phyloP scores from a whole-genome alignment of 2,329 filamentous ascomycete species.

The Ophiostoma ulmi region DNA sequence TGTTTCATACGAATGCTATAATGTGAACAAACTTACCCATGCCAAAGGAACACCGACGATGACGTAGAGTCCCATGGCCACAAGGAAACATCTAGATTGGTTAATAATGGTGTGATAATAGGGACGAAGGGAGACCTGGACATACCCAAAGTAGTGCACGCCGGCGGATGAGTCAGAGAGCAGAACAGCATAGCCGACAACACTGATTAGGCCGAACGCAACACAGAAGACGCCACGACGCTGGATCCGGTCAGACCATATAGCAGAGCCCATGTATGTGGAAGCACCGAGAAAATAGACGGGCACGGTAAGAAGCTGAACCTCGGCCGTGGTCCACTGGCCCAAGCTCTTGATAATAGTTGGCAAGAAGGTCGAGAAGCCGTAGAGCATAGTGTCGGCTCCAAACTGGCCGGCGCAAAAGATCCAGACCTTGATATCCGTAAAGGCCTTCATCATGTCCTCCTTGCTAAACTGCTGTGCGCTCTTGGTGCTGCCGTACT shows the following conservation, averaged over 20 bases:
- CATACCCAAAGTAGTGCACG: slow-evolving; percentile 17
- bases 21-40: not conserved
- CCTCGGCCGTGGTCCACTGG: slow-evolving; percentile 25
- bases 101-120: not conserved
- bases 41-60: slow-evolving; percentile 6
- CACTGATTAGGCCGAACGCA: slow-evolving; percentile 1
- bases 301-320: slow-evolving; percentile 33
- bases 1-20: not conserved
- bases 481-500: slow-evolving; percentile 20
- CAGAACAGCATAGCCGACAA: slow-evolving; percentile 23
- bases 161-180: slow-evolving; percentile 2
- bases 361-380: slow-evolving; percentile 36
- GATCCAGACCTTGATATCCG: slow-evolving; percentile 31
- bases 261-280: slow-evolving; percentile 30
- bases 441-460: slow-evolving; percentile 30
- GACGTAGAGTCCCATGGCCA: slow-evolving; percentile 7
- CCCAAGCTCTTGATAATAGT: slow-evolving; percentile 36
- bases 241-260: slow-evolving; percentile 39
- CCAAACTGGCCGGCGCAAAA: slow-evolving; percentile 37
- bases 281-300: slow-evolving; percentile 32
- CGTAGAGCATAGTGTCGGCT: slow-evolving; percentile 30
- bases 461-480: slow-evolving; percentile 21
- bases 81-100: slow-evolving; percentile 1
- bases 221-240: slow-evolving; percentile 11
- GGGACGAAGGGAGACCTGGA: not conserved